Conservation (phyloP, 228 moss, liverwort and hornwort genomes). For the Sphagnum fallax region DNA sequence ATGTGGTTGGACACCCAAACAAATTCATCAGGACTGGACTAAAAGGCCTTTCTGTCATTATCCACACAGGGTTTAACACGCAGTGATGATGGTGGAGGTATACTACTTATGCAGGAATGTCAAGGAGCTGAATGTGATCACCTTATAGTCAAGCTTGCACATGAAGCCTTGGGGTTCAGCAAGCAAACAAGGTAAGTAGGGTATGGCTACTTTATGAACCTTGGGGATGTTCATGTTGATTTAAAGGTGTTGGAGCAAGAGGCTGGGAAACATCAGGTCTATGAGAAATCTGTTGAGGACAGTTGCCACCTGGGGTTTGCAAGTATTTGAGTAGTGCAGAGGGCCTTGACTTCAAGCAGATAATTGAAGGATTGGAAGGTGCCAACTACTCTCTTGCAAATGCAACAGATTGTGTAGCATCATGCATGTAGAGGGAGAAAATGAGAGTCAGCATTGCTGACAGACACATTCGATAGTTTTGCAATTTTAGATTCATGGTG, state of each 20-base stretch:
- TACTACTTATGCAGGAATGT: slow-evolving; percentile 19
- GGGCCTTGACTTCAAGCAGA: slow-evolving; percentile 20
- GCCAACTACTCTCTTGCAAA: slow-evolving; percentile 14
- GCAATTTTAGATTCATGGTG: slow-evolving; percentile 12
- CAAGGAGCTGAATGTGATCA: slow-evolving; percentile 35
- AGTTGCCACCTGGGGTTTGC: slow-evolving; percentile 15
- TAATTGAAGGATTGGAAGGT: slow-evolving; percentile 18
- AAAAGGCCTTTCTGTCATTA: slow-evolving; percentile 18
- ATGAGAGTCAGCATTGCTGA: slow-evolving; percentile 7
- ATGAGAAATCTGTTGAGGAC: slow-evolving; percentile 31
- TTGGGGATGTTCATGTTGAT: slow-evolving; percentile 48
- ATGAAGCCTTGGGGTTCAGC: slow-evolving; percentile 51
- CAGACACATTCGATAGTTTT: slow-evolving; percentile 16
- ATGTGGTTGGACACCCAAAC: too few species aligned
- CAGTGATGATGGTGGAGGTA: slow-evolving; percentile 2
- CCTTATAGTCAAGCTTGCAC: slow-evolving; percentile 50
- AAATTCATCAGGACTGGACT: background rate
- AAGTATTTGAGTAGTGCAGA: slow-evolving; percentile 14
- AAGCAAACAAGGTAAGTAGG: slow-evolving; percentile 48
- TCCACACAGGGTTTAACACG: slow-evolving; percentile 19
- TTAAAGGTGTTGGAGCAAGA: slow-evolving; percentile 60
- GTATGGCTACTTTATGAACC: slow-evolving; percentile 67
- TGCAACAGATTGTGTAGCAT: slow-evolving; percentile 11
- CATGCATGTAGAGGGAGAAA: slow-evolving; percentile 10
- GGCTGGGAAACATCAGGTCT: slow-evolving; percentile 31